Conservation (phyloP, 164 flowering plant genomes). For the Sextonia rubra region DNA sequence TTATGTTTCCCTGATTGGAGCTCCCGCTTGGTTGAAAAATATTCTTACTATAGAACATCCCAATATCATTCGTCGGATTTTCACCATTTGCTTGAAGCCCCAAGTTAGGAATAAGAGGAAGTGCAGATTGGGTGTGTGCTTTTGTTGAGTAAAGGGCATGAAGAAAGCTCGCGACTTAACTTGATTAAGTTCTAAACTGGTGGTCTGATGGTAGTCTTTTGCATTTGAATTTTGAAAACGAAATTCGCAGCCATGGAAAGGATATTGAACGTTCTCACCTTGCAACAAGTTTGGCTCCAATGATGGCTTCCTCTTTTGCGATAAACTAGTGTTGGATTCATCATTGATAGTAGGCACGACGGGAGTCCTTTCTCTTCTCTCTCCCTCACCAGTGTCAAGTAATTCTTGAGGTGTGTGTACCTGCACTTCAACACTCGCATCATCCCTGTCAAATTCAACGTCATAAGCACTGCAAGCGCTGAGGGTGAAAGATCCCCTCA, state of each 20-base stretch:
- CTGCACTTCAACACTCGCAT: slow-evolving; percentile 17
- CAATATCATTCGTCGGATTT: slow-evolving; percentile 51
- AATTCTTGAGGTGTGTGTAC: slow-evolving; percentile 28
- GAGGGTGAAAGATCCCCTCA: slow-evolving; percentile 21
- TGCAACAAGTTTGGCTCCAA: slow-evolving; percentile 21
- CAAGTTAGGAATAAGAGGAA: slow-evolving; percentile 32
- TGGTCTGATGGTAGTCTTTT: slow-evolving; percentile 48
- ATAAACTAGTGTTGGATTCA: slow-evolving; percentile 22
- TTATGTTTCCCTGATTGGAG: slow-evolving; percentile 13
- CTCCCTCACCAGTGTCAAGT: slow-evolving; percentile 19
- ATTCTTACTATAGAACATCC: slow-evolving; percentile 55
- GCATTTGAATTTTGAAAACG: slow-evolving; percentile 42
- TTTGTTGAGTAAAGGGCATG: slow-evolving; percentile 33
- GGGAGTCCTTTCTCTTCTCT: slow-evolving; percentile 9
- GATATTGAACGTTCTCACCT: slow-evolving; percentile 39
- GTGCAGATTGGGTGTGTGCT: slow-evolving; percentile 18
- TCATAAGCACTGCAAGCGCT: slow-evolving; percentile 35
- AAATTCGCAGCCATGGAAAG: slow-evolving; percentile 32
- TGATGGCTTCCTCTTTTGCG: slow-evolving; percentile 34
- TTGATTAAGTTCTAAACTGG: slow-evolving; percentile 22
- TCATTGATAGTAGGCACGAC: slow-evolving; percentile 29
- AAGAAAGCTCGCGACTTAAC: slow-evolving; percentile 26
- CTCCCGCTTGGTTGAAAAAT: slow-evolving; percentile 29
- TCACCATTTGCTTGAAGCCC: slow-evolving; percentile 69
- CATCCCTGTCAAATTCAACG: slow-evolving; percentile 34